phyloP scores from a whole-genome alignment of 345 rosid genomes.

The Hypericum perforatum region DNA sequence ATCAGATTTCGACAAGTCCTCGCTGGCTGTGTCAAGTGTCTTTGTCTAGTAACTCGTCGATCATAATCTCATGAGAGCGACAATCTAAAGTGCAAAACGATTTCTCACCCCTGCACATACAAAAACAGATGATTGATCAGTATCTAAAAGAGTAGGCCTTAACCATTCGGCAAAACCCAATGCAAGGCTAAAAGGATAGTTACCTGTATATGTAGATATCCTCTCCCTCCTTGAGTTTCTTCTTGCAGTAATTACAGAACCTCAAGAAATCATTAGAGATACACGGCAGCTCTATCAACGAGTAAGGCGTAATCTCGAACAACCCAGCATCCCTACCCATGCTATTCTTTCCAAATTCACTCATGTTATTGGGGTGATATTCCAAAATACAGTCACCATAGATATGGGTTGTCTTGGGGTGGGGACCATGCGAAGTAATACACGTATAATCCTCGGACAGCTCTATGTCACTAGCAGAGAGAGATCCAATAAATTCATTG shows the following conservation, averaged over 20 bases:
- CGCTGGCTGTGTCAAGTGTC: conserved; percentile 10
- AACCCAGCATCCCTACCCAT: conserved; percentile 12
- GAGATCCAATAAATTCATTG: conserved; percentile 20
- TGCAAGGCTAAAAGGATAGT: too few relatives aligned
- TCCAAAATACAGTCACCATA: conserved; percentile 66
- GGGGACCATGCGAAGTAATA: conserved; percentile 68
- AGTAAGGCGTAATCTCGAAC: conserved; percentile 9
- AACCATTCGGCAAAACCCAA: too few relatives aligned
- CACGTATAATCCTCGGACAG: conserved; percentile 93
- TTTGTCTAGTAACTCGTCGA: conserved; percentile 23
- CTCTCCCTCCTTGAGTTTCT: conserved; percentile 42
- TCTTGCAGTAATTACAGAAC: conserved; percentile 62
- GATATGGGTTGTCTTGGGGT: conserved; percentile 72
- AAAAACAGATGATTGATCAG: background rate
- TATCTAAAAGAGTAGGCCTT: background rate
- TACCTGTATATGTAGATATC: conserved; percentile 85
- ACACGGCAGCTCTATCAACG: conserved; percentile 10
- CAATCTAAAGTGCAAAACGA: conserved; percentile 72
- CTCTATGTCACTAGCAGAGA: conserved; percentile 61
- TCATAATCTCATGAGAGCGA: conserved; percentile 53
- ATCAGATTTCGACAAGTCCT: conserved; percentile 15
- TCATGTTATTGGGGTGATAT: conserved; percentile 32
- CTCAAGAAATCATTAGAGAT: conserved; percentile 44
- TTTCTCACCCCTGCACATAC: conserved; percentile 63
- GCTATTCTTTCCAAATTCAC: conserved; percentile 10